Evolutionary conservation across 257 asterid species (phyloP), one percentile per base, ranked within the genome.

Genomic region (Rubia yunnanensis): DNA sequence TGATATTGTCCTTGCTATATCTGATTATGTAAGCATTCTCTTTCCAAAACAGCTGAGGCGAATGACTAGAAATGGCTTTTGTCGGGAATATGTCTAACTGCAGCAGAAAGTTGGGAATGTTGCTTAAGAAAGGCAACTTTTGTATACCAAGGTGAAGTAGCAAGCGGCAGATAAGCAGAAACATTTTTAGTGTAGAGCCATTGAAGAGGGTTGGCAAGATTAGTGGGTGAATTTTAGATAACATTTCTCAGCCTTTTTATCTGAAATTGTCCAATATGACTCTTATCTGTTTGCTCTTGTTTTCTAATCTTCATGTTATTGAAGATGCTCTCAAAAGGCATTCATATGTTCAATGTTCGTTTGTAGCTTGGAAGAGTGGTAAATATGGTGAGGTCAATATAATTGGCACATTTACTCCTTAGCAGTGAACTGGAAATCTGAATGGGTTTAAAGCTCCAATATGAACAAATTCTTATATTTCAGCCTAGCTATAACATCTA

Each of bases 101-200:
- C 38, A 36, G 23, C 46, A 58, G 53, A 4, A 38, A 4, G 20
- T 64, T 11, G 27, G 0, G 38, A 70, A 70, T 77, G 11, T 48
- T 74, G 79, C 26, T 81, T 73, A 62, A 70, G 72, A 65, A 79
- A 70, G 62, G 79, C 84, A 1, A 53, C 72, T 15, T 79, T 66
- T 7, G 62, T 83, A 39, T 69, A 32, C 78, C 77, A 18, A 73
- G 77, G 27, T 66, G 72, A 18, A 81, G 81, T 30, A 74, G 75
- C 67, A 73, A 70, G 34, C 72, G 74, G 57, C 66, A 75, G 1
- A 66, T 73, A 18, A 34, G 22, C 61, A 81, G 82, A 17, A 59
- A 13, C 22, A 3, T 10, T 60, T 8, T 32, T 39, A 15, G 5
- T 26, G 35, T 59, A 22, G 20, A 39, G 64, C 26, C 14, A 24